A percentile compares a stretch with the other conserved stretches of the same genome.
These are phyloP conservation scores for Phytopythium ostracodes DNA, from an alignment of 352 stramenopile genomes.

Conservation along the genomic window DNA sequence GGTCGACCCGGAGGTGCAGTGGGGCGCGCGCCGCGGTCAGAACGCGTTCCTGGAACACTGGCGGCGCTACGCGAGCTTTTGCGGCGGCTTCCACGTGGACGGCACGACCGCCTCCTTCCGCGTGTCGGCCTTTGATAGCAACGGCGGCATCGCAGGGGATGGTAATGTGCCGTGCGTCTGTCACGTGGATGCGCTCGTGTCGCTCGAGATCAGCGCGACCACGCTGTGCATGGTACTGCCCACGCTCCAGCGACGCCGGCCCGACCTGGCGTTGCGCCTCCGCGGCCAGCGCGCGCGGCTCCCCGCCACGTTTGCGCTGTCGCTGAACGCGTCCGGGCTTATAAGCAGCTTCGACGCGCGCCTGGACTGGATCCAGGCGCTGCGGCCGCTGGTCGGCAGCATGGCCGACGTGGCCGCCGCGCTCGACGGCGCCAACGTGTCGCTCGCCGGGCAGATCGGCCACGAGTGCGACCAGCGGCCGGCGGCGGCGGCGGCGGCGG, in stretches of 20 bases:
- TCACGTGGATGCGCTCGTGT: conserved; percentile 10
- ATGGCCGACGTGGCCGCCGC: conserved; percentile 16
- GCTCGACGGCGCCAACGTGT: conserved; percentile 17
- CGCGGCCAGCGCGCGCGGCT: conserved; percentile 9
- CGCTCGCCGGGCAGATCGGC: conserved; percentile 11
- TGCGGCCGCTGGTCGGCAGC: conserved; percentile 15
- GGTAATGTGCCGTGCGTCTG: conserved; percentile 12
- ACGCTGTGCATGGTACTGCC: conserved; percentile 13
- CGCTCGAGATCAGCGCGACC: conserved; percentile 3
- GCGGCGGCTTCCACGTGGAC: conserved; percentile 2
- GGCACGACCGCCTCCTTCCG: conserved; percentile 9
- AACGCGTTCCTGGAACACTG: conserved; percentile 28
- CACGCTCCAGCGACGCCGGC: conserved; percentile 7
- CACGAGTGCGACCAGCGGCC: not conserved
- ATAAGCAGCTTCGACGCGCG: conserved; percentile 8
- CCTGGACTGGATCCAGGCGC: conserved; percentile 9
- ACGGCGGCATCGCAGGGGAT: no score
- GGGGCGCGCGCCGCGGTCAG: conserved; percentile 12
- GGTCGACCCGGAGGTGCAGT: conserved; percentile 8
- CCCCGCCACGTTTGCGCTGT: conserved; percentile 11
- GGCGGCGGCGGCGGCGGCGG: no score
- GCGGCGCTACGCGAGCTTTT: conserved; percentile 13
- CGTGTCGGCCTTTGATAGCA: conserved; percentile 2
- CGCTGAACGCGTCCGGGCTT: conserved; percentile 11
- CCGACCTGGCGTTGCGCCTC: conserved; percentile 3